Evolutionary conservation across 1,284 basidiomycete species (phyloP).

Genomic region (Vanrija sp.): DNA sequence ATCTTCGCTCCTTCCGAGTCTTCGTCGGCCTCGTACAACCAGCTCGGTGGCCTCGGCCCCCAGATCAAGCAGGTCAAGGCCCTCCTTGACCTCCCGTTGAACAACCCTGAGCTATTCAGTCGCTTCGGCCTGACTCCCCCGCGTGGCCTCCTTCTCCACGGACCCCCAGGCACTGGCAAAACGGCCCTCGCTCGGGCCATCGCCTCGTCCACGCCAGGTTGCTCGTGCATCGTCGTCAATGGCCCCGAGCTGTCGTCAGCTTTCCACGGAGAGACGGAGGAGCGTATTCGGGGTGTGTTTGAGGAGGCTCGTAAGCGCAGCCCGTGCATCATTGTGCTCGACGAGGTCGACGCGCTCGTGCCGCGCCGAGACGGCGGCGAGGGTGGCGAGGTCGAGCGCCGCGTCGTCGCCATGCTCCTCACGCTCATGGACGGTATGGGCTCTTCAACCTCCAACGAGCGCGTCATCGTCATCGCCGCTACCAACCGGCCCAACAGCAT

Average conservation of each 20-base stretch:
- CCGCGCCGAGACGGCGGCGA: constrained; percentile 79
- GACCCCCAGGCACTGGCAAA: constrained; percentile 91
- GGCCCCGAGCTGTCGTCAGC: constrained; percentile 92
- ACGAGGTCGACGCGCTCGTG: constrained; percentile 94
- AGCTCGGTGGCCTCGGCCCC: constrained; percentile 80
- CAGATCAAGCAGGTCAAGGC: constrained; percentile 87
- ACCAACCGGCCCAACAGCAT: constrained; percentile 97
- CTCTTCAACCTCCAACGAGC: constrained; percentile 40
- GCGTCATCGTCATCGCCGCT: constrained; percentile 92
- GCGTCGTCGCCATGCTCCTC: constrained; percentile 90
- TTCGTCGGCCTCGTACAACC: constrained; percentile 52
- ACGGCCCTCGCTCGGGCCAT: constrained; percentile 88
- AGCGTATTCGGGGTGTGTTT: constrained; percentile 83
- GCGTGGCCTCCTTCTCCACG: constrained; percentile 81
- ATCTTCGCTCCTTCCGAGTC: constrained; percentile 38
- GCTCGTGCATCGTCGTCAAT: constrained; percentile 81
- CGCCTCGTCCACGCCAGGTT: constrained; percentile 67
- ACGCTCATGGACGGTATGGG: constrained; percentile 94
- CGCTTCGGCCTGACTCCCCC: constrained; percentile 88
- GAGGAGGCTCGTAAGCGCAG: constrained; percentile 71
- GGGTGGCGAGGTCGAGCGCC: constrained; percentile 89
- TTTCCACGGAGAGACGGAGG: constrained; percentile 95
- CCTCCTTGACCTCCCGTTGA: constrained; percentile 91
- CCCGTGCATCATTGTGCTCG: constrained; percentile 89
- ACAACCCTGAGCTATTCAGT: constrained; percentile 80